Base-by-base conservation (phyloP, 306 rosid genomes). In the Bauhinia variegata region DNA sequence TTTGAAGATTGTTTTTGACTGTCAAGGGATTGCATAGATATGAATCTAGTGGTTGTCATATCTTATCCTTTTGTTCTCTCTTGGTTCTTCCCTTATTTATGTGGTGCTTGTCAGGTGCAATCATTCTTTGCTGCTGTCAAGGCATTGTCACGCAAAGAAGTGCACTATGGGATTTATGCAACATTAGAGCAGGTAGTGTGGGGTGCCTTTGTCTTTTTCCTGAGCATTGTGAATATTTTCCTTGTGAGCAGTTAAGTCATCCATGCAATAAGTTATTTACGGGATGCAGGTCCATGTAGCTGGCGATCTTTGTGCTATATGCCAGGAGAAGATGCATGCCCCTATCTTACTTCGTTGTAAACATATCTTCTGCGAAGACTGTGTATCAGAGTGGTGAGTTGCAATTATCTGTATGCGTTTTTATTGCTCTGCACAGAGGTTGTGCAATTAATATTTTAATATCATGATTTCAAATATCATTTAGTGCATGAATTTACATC, bases 311-410 rank as follows among this genome's bases (percentile, higher is more conserved):
- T 93, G 99, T 75, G 96, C 99, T 36, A 93, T 93, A 83, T 95
- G 99, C 82, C 99, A 95, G 83, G 99, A 95, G 84, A 90, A 95
- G 88, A 95, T 95, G 97, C 97, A 88, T 71, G 83, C 92, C 52
- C 99, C 99, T 44, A 79, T 95, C 72, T 78, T 86, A 48, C 97
- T 95, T 58, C 87, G 92, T 30, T 95, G 99, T 78, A 93, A 93
- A 75, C 99, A 93, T 88, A 84, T 93, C 63, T 93, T 93, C 77
- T 93, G 99, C 30, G 96, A 95, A 84, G 99, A 95, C 68, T 95
- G 99, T 56, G 99, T 90, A 61, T 95, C 97, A 56, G 99, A 95
- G 68, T 95, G 99, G 99, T 90, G 53, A 80, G 91, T 36, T 36
- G 5, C 9, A 5, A 5, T 36, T 36, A 0, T 36, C 8, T 34